phyloP scores from a whole-genome alignment of 1,284 basidiomycete genomes.

The Neolentinus lepideus region DNA sequence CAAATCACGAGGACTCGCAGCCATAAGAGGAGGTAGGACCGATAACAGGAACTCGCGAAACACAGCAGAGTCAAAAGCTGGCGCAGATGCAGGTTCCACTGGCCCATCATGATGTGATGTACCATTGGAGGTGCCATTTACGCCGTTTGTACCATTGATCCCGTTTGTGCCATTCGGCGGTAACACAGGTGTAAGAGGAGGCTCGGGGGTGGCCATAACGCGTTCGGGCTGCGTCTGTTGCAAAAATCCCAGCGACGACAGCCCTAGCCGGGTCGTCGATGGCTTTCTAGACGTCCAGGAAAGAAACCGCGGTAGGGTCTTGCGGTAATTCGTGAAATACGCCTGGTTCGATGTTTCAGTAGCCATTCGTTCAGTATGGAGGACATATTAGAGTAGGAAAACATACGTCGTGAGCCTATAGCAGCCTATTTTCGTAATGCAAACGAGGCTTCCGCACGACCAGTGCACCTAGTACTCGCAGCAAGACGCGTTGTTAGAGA shows the following conservation, averaged over 20 bases:
- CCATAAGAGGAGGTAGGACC: constrained; percentile 71
- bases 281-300: constrained; percentile 1
- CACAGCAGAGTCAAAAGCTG: constrained; percentile 50
- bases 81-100: constrained; percentile 10
- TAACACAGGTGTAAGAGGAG: background rate
- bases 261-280: background rate
- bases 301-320: constrained; percentile 1
- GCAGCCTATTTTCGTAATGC: background rate
- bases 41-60: constrained; percentile 63
- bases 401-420: background rate
- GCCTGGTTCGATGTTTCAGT: background rate
- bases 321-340: constrained; percentile 1
- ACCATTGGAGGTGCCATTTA: background rate
- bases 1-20: constrained; percentile 54
- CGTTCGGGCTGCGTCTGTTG: background rate
- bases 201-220: constrained; percentile 2
- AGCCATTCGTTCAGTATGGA: background rate
- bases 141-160: background rate
- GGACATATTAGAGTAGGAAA: background rate
- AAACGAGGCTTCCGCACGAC: constrained; percentile 1
- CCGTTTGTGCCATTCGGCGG: constrained; percentile 2
- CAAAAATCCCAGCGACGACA: background rate
- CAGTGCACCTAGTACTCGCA: background rate
- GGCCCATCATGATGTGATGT: constrained; percentile 8
- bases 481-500: background rate